Base-by-base conservation (phyloP, 768 basidiomycete genomes). In the Leccinum pellstonianum region DNA sequence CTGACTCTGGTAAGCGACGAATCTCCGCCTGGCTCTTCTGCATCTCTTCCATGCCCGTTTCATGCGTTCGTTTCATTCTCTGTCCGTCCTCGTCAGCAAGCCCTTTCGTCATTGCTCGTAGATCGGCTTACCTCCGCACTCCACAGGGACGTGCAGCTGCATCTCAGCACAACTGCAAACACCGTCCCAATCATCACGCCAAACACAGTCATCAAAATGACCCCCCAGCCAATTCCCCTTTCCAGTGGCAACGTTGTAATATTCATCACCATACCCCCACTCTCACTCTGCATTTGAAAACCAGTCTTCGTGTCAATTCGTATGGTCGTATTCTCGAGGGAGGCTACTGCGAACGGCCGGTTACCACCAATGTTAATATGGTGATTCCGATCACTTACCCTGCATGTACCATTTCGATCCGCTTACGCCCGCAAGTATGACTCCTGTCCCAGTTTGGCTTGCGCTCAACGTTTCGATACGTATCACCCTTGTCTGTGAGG, bases 101-200 rank as follows among this genome's bases (percentile, higher is more conserved):
- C 41, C 21, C 19, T 31, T 7, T 49, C 41, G 37, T 43, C 48
- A 23, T 31, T 27, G 31, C n/a, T 15, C n/a, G 1, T 19, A 47
- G 33, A 27, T 49, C 23, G 33, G 6, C 78, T 91, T 15, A 85
- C 90, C 12, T 72, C 89, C 61, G 85, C 90, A 70, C 93, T 91
- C 70, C 77, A 88, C 63, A 94, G 90, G 68, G 80, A 87, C 0
- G 74, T 93, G 38, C 80, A 83, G 55, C 76, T 73, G 61, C 68
- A 95, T 15, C 74, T 89, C 60, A 76, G 74, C 58, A 86, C 83
- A 65, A 68, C 75, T 4, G 85, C 90, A 6, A 94, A 94, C 73
- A 75, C 75, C 5, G 74, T 14, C 47, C 47, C 47, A 48, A 48
- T 21, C 47, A 48, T 14, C 14, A 48, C 47, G 21, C 21, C 47